Evolutionary conservation across 345 rosid species (phyloP).

Genomic region (Cochlearia excelsa): DNA sequence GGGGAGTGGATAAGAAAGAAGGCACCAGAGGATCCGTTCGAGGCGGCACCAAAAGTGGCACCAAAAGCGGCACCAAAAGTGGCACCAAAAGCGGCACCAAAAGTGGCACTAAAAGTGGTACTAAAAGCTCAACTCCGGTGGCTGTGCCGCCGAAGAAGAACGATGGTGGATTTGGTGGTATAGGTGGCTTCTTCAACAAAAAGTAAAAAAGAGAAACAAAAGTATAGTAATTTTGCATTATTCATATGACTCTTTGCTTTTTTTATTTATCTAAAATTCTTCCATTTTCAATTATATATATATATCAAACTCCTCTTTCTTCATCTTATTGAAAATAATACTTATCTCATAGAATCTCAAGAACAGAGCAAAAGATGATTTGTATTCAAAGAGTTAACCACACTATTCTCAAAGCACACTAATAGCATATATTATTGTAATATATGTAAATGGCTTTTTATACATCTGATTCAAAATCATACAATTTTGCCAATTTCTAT

Average conservation of each 20-base stretch:
- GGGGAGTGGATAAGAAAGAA: slow-evolving; percentile 53
- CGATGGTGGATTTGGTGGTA: slow-evolving; percentile 49
- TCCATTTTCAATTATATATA: slow-evolving; percentile 22
- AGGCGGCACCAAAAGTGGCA: too few species aligned
- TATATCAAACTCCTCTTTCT: slow-evolving; percentile 20
- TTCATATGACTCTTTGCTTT: slow-evolving; percentile 18
- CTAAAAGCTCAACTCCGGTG: slow-evolving; percentile 35
- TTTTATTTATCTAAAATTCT: slow-evolving; percentile 12
- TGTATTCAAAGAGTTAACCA: slow-evolving; percentile 1
- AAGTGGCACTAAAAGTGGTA: too few species aligned
- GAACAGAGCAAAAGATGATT: too few species aligned
- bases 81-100: too few species aligned
- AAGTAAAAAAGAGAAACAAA: slow-evolving; percentile 30
- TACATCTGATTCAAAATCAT: slow-evolving; percentile 20
- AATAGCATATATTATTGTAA: too few species aligned
- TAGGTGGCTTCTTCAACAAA: slow-evolving; percentile 59
- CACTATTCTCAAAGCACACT: slow-evolving; percentile 14
- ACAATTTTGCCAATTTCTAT: slow-evolving; percentile 27
- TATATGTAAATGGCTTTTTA: slow-evolving; percentile 10
- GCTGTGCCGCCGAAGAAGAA: slow-evolving; percentile 67
- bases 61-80: too few species aligned
- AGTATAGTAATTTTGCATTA: slow-evolving; percentile 12
- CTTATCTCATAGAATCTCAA: too few species aligned
- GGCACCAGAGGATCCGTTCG: slow-evolving; percentile 35
- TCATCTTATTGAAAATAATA: slow-evolving; percentile 14